Evolutionary conservation across 768 basidiomycete genomes (phyloP), one percentile per base, ranked within the genome.

Genomic region (Pleurotus platypus): DNA sequence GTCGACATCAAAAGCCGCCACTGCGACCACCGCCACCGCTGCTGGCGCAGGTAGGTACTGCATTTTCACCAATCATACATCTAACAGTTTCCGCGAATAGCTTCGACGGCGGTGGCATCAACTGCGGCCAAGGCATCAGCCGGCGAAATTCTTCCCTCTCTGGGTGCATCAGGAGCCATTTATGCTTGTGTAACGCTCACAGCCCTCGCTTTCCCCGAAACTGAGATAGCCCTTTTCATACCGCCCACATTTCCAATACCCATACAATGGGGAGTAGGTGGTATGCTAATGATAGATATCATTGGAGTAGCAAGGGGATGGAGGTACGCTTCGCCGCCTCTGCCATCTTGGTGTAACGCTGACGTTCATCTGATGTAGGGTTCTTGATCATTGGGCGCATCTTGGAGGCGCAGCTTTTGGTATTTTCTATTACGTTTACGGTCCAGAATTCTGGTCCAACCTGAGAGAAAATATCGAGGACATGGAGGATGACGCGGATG

Each of bases 351-450:
- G 58, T 60, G 27, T 46, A 26, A 18, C 16, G 48, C 61, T 56
- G 55, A 55, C 57, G 51, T 45, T 18, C 8, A 3, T 8, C 30
- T 35, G 30, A 11, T 35, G 26, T 64, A 90, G 89, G 64, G 64
- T 82, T 46, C 85, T 94, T 60, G 90, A 93, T 65, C 91, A 97
- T 64, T 92, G 84, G 71, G 94, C 92, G 5, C 94, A 96, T 76
- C 76, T 96, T 40, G 92, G 91, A 46, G 94, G 94, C 20, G 94
- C 94, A 8, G 76, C 81, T 0, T 94, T 94, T 67, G 94, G 94
- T 5, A 78, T 72, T 22, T 65, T 82, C 5, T 95, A 94, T 70
- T 92, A 85, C 63, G 67, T 67, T 30, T 86, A 85, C 60, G 94
- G 93, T 1, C 78, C 84, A 5, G 59, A 65, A 26, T 65, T 77